Conservation (phyloP, 108 stramenopile species). For the Hondaea fermentalgiana region DNA sequence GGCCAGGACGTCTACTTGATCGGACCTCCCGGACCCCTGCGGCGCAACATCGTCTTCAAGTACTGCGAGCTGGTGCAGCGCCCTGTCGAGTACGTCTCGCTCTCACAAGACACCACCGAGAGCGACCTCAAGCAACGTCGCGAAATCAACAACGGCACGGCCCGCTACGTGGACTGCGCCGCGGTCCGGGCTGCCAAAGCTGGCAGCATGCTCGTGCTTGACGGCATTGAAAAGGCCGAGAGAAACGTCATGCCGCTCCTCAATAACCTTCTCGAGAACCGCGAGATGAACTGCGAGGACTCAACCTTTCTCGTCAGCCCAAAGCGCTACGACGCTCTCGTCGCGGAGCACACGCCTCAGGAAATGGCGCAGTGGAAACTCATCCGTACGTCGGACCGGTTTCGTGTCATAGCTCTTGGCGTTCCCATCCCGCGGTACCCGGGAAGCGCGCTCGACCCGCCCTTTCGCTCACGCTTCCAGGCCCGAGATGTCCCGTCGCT, state of each 20-base stretch:
- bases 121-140: slow-evolving; percentile 27
- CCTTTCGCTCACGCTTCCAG: slow-evolving; percentile 26
- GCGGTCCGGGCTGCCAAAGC: slow-evolving; percentile 23
- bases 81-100: slow-evolving; percentile 17
- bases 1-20: slow-evolving; percentile 32
- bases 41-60: slow-evolving; percentile 12
- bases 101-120: slow-evolving; percentile 27
- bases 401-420: slow-evolving; percentile 67
- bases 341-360: not conserved
- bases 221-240: slow-evolving; percentile 31
- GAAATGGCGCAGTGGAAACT: slow-evolving; percentile 7
- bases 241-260: slow-evolving; percentile 27
- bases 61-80: slow-evolving; percentile 25
- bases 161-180: slow-evolving; percentile 1
- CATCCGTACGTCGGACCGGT: slow-evolving; percentile 26
- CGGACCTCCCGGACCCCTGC: slow-evolving; percentile 26
- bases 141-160: slow-evolving; percentile 7
- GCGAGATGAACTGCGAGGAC: slow-evolving; percentile 25
- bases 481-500: not conserved
- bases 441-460: slow-evolving; percentile 36
- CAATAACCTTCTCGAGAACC: slow-evolving; percentile 32
- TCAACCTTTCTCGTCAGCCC: slow-evolving; percentile 17
- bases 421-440: slow-evolving; percentile 43
- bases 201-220: slow-evolving; percentile 25
- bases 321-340: slow-evolving; percentile 13